A percentile compares a stretch with the other conserved stretches of the same genome.
Evolutionary conservation across 2,329 filamentous ascomycete species (phyloP).

Genomic region (Calycina herbarum): DNA sequence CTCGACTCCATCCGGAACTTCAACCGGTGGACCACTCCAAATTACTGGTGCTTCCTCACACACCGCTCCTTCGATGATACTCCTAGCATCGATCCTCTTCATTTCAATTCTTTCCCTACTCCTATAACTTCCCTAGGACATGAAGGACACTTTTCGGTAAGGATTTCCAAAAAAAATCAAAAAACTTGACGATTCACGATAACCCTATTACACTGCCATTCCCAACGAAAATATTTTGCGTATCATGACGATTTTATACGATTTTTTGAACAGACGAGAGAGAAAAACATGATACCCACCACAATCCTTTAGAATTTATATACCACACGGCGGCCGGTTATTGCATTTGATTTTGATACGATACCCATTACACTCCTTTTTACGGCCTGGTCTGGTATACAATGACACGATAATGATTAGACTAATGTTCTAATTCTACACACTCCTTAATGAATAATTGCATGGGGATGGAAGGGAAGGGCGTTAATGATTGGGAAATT

Average conservation of each 20-base stretch:
- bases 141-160: background rate
- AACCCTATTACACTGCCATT: background rate
- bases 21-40: slow-evolving; percentile 10
- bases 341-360: background rate
- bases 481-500: background rate
- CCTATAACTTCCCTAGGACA: background rate
- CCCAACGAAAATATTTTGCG: background rate
- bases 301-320: slow-evolving; percentile 1
- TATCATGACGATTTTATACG: slow-evolving; percentile 1
- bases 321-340: background rate
- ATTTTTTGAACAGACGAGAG: background rate
- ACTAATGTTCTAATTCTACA: background rate
- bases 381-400: background rate
- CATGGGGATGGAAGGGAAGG: background rate
- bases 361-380: background rate
- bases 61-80: slow-evolving; percentile 1
- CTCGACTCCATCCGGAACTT: background rate
- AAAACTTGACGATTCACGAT: background rate
- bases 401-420: background rate
- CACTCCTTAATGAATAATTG: background rate
- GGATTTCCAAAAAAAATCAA: background rate
- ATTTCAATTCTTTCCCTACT: slow-evolving; percentile 14
- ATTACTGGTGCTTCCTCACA: slow-evolving; percentile 8
- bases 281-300: background rate
- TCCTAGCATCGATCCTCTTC: slow-evolving; percentile 1